Evolutionary conservation across 108 stramenopile species (phyloP).

Genomic region (Nitzschia inconspicua): DNA sequence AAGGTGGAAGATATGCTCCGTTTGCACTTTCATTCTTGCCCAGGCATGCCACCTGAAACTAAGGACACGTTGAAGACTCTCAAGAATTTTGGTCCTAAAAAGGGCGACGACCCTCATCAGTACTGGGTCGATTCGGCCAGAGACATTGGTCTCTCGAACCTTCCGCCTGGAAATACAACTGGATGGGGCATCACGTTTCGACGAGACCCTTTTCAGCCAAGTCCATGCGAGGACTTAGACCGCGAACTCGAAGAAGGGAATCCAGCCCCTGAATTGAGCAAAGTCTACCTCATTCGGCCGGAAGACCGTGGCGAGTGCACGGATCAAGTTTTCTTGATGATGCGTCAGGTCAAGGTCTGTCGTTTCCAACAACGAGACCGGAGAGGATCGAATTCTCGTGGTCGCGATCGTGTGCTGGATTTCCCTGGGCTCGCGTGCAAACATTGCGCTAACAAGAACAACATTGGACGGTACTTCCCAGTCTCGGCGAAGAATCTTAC

Average conservation of each 20-base stretch:
- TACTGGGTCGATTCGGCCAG: conserved; percentile 75
- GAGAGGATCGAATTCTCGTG: conserved; percentile 54
- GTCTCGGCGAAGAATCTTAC: conserved; percentile 78
- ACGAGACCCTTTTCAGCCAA: conserved; percentile 62
- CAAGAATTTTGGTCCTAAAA: conserved; percentile 59
- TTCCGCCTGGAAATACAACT: conserved; percentile 23
- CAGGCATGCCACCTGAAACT: conserved; percentile 58
- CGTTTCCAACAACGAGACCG: conserved; percentile 73
- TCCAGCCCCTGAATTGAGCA: conserved; percentile 18
- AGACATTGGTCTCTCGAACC: conserved; percentile 66
- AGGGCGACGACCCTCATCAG: conserved; percentile 60
- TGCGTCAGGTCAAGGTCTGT: conserved; percentile 76
- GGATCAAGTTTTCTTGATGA: conserved; percentile 66
- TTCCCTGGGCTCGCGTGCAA: conserved; percentile 62
- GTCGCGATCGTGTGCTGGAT: conserved; percentile 62
- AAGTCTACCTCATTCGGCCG: conserved; percentile 38
- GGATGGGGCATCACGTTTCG: conserved; percentile 63
- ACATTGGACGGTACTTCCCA: conserved; percentile 78
- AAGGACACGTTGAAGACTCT: conserved; percentile 62
- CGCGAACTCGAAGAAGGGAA: conserved; percentile 30
- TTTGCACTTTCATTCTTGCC: conserved; percentile 68
- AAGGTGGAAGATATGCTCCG: conserved; percentile 75
- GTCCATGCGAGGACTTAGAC: conserved; percentile 75
- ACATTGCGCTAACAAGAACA: conserved; percentile 45
- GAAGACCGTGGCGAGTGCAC: conserved; percentile 64